Conservation (phyloP, 129 eudicot species). For the Silybum marianum region DNA sequence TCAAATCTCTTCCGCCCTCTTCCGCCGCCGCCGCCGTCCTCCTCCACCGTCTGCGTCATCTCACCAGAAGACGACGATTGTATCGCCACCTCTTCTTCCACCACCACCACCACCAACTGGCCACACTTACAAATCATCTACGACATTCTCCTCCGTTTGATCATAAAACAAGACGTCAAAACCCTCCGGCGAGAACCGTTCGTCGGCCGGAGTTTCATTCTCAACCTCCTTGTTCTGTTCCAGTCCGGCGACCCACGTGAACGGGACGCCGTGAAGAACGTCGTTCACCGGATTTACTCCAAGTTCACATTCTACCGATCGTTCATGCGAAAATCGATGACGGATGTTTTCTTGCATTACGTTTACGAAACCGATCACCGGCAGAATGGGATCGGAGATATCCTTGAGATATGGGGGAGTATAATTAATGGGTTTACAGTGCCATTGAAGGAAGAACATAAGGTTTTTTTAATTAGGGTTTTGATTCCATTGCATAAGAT, state of each 20-base stretch:
- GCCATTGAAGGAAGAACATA: slow-evolving; percentile 77
- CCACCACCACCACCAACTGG: slow-evolving; percentile 50
- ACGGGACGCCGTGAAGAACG: slow-evolving; percentile 65
- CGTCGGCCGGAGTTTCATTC: slow-evolving; percentile 47
- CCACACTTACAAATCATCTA: slow-evolving; percentile 61
- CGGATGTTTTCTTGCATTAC: slow-evolving; percentile 54
- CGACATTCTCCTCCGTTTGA: slow-evolving; percentile 57
- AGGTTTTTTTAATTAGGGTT: slow-evolving; percentile 54
- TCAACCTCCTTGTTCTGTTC: slow-evolving; percentile 58
- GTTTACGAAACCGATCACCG: slow-evolving; percentile 50
- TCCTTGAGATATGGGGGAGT: slow-evolving; percentile 83
- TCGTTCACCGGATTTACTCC: slow-evolving; percentile 59
- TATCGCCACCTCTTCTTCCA: slow-evolving; percentile 25
- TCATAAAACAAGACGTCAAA: slow-evolving; percentile 34
- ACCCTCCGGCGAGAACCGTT: slow-evolving; percentile 24
- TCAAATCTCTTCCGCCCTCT: slow-evolving; percentile 69
- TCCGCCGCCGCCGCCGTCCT: slow-evolving; percentile 43
- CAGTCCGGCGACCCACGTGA: slow-evolving; percentile 71
- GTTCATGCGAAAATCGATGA: slow-evolving; percentile 74
- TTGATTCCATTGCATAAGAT: slow-evolving; percentile 76
- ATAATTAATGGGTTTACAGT: slow-evolving; percentile 68
- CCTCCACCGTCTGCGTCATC: slow-evolving; percentile 21
- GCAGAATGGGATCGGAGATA: slow-evolving; percentile 74
- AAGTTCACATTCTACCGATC: slow-evolving; percentile 62
- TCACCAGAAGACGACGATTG: slow-evolving; percentile 55